Conservation (phyloP, 345 rosid genomes). For the Barbarea vulgaris region DNA sequence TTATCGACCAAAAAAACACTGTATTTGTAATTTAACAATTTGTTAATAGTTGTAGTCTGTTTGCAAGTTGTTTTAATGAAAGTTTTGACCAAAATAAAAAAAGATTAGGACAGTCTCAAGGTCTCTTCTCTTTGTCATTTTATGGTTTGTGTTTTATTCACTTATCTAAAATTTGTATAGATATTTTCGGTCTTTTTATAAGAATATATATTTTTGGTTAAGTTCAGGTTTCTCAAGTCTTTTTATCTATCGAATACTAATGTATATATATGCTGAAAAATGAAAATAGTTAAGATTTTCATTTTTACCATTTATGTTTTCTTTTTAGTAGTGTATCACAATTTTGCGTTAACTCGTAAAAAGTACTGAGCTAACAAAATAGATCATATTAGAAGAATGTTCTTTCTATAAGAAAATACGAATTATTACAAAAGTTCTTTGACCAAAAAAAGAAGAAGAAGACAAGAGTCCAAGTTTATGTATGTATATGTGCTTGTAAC, state of each 20-base stretch:
- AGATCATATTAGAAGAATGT: background rate
- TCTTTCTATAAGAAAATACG: background rate
- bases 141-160: slow-evolving; percentile 23
- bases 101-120: too few species aligned
- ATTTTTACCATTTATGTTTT: background rate
- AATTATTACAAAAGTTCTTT: background rate
- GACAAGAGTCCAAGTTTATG: background rate
- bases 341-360: background rate
- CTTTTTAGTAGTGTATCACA: background rate
- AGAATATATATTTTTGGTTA: background rate
- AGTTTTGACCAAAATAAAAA: too few species aligned
- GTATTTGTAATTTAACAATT: too few species aligned
- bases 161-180: background rate
- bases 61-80: too few species aligned
- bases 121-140: slow-evolving; percentile 30
- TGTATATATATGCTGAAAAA: background rate
- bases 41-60: too few species aligned
- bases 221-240: slow-evolving; percentile 7
- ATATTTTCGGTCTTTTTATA: background rate
- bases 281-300: background rate
- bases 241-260: background rate
- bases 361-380: background rate
- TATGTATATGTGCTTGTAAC: slow-evolving; percentile 9
- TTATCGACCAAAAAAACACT: too few species aligned
- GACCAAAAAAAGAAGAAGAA: background rate